Evolutionary conservation across 768 basidiomycete species (phyloP), one percentile per base, ranked within the genome.

Genomic region (Leccinum disarticulatum): DNA sequence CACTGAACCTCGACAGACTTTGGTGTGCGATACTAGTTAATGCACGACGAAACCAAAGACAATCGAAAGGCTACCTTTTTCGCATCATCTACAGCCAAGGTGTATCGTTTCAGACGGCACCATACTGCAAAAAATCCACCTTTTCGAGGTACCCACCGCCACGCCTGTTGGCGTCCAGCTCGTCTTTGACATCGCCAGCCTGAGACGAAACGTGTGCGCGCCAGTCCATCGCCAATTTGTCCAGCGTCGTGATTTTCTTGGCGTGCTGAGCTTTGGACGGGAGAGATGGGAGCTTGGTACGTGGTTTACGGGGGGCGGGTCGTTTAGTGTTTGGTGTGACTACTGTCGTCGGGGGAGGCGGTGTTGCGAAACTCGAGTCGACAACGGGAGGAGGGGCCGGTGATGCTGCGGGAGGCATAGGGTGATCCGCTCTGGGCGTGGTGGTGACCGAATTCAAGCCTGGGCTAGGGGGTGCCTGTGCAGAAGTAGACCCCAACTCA

Each of bases 141-240:
- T 90, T 93, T 64, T 91, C 92, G 19, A 95, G 76, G 72, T 90
- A 95, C 0, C 92, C 90, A 9, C 89, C 91, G 0, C 86, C 83
- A 46, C 87, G 81, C 51, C 87, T 77, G 60, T 92, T 87, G 3
- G 83, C 83, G 52, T 88, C 84, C n/a, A 95, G 79, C 61, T 91
- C 88, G 64, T 91, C 87, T 60, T 83, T 81, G 9, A 87, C 67
- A 3, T 77, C 81, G 19, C 70, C 67, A 28, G 72, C 66, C 54
- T 80, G 73, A 0, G 79, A 61, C 19, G 79, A 72, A 15, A 91
- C 73, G 64, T 93, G 91, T 1, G 83, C 73, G 30, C 80, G 80
- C 93, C 93, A 95, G 69, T 95, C 93, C 83, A 95, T 85, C 13
- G 88, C 85, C 0, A 90, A 91, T 71, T 93, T 94, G 62, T 93